Percentiles rank a stretch among this genome's conserved stretches.
phyloP scores from a whole-genome alignment of 495 filamentous ascomycete genomes.

The Penicillium cosmopolitanum region DNA sequence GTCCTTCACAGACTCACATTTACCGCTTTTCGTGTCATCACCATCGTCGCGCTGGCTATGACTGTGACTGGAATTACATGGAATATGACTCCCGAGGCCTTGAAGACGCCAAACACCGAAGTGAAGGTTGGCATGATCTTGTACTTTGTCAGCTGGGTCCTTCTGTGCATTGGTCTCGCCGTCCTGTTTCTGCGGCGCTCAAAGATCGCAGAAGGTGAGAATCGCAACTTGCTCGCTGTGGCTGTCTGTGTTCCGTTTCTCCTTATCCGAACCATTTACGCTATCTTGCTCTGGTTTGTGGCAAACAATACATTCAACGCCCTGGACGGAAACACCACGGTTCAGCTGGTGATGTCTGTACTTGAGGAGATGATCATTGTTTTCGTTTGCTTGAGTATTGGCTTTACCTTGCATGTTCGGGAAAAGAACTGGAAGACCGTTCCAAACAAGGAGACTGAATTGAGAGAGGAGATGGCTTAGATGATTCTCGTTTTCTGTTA shows the following conservation, averaged over 20 bases:
- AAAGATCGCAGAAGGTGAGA: constrained; percentile 34
- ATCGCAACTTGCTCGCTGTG: constrained; percentile 39
- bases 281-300: constrained; percentile 35
- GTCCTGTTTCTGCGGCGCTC: constrained; percentile 15
- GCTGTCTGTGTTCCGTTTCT: constrained; percentile 40
- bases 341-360: constrained; percentile 42
- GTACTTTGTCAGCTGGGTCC: constrained; percentile 32
- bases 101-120: constrained; percentile 18
- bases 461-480: no score
- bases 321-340: constrained; percentile 35
- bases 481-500: no score
- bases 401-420: constrained; percentile 36
- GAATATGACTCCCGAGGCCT: constrained; percentile 22
- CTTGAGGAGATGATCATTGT: constrained; percentile 43
- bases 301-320: constrained; percentile 35
- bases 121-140: constrained; percentile 32
- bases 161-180: constrained; percentile 25
- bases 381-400: constrained; percentile 31
- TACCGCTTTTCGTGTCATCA: constrained; percentile 1
- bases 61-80: constrained; percentile 27
- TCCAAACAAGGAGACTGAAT: background rate
- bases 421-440: background rate
- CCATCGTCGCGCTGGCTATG: constrained; percentile 20
- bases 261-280: constrained; percentile 46
- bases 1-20: background rate